Evolutionary conservation across 495 filamentous ascomycete species (phyloP), one percentile per base, ranked within the genome.

Genomic region (Penicillium paxilli): DNA sequence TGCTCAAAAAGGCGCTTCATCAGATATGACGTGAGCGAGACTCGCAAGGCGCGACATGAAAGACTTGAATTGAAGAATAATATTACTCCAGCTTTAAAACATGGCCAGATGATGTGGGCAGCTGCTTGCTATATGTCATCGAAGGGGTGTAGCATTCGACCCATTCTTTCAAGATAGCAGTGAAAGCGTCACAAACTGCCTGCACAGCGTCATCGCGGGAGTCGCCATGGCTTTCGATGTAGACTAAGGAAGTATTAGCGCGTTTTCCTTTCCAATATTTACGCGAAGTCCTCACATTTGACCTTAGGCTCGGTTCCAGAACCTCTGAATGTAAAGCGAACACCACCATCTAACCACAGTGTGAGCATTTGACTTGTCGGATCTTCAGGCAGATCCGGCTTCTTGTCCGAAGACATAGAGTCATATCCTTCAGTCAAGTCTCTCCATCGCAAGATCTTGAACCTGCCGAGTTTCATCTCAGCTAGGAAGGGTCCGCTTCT

Each of bases 261-360:
- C 17, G 16, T 16, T 2, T 1, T 16, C 0, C 22, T 24, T 44
- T 7, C 10, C 54, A 21, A 3, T 45, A 32, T 63, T 53, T 60
- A 33, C 23, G 5, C 22, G 47, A 30, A 25, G n/a, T 47, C 60
- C 75, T 60, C 70, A 83, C 82, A 69, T 62, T 86, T 86, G 33
- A 85, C 83, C 63, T 86, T 86, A 1, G 87, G 87, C 65, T 90
- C 87, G 2, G 87, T 90, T 5, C 87, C 87, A 1, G 84, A 88
- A 5, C 80, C 84, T 60, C 87, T 72, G 24, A 87, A 74, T 2
- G 86, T 90, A 63, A 89, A 87, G 37, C 81, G 78, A 2, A 87
- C 78, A 21, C 78, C 79, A 1, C 70, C 59, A 16, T 78, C 78
- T 23, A 90, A 62, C 73, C 85, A 85, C 51, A 83, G 76, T n/a